Percentiles rank a stretch among this genome's conserved stretches.
These are phyloP conservation scores for Cryptococcus jaspeensis DNA, from an alignment of 1,284 basidiomycete genomes.

Conservation along the genomic window DNA sequence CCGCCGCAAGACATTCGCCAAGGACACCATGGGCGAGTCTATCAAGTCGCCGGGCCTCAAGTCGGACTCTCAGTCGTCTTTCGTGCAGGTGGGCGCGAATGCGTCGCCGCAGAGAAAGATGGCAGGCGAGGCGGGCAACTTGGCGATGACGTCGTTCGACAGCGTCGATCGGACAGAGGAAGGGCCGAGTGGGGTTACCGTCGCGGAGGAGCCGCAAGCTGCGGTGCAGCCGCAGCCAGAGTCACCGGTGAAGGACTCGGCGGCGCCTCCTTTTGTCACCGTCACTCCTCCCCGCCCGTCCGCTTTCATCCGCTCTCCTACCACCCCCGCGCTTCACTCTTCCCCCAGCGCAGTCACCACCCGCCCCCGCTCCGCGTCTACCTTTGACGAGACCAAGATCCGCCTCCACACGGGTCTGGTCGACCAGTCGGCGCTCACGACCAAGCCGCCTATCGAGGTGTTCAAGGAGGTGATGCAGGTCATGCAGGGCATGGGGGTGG, in stretches of 20 bases:
- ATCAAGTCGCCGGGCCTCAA: conserved; percentile 26
- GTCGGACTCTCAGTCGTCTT: conserved; percentile 32
- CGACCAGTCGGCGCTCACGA: conserved; percentile 87
- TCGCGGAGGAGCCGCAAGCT: conserved; percentile 4
- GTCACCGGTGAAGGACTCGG: conserved; percentile 9
- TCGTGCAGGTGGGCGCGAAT: conserved; percentile 28
- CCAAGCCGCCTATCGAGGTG: conserved; percentile 76
- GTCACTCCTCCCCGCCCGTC: conserved; percentile 15
- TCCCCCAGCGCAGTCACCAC: conserved; percentile 5
- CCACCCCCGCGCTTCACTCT: conserved; percentile 22
- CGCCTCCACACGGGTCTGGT: conserved; percentile 89
- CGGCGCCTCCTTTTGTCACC: conserved; percentile 12
- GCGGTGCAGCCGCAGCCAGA: conserved; percentile 14
- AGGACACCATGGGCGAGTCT: conserved; percentile 34
- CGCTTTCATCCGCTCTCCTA: neutral
- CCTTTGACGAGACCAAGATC: conserved; percentile 59
- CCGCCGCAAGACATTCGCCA: conserved; percentile 56
- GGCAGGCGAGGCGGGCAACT: conserved; percentile 18
- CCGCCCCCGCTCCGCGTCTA: conserved; percentile 4
- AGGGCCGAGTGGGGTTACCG: conserved; percentile 17
- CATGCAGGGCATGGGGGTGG: conserved; percentile 85
- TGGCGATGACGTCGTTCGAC: conserved; percentile 34
- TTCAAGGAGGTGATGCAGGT: conserved; percentile 79
- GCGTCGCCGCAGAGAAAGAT: conserved; percentile 10
- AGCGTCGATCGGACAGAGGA: conserved; percentile 25